A percentile compares a stretch with the other conserved stretches of the same genome.
These are phyloP conservation scores for Phytopythium oedochilum DNA, from an alignment of 352 stramenopile genomes.

Conservation along the genomic window DNA sequence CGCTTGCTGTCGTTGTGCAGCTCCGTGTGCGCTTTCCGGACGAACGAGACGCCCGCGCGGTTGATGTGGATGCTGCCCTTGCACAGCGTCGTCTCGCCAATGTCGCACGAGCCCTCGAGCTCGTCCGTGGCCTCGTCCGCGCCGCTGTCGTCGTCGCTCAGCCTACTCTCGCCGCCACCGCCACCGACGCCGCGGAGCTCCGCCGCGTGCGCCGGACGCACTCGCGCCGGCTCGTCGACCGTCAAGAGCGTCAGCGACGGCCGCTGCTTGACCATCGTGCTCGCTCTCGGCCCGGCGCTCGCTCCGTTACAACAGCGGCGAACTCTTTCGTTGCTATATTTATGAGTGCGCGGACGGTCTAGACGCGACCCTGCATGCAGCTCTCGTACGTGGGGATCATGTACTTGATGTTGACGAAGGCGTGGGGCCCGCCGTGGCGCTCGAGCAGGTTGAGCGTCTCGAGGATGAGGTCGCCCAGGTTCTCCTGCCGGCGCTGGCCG, in stretches of 20 bases:
- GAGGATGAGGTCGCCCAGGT: conserved; percentile 86
- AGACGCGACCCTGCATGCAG: conserved; percentile 34
- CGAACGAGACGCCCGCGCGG: conserved; percentile 53
- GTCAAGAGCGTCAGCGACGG: conserved; percentile 12
- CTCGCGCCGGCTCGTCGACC: conserved; percentile 11
- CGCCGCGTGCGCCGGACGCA: background rate
- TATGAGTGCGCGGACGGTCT: background rate
- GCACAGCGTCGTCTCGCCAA: conserved; percentile 65
- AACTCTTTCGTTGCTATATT: background rate
- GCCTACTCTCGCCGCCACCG: conserved; percentile 9
- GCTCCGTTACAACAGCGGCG: too few relatives aligned
- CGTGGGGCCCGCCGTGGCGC: conserved; percentile 73
- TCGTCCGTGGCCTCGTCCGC: conserved; percentile 29
- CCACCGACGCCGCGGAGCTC: background rate
- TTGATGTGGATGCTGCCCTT: conserved; percentile 70
- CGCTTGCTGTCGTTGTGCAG: conserved; percentile 6
- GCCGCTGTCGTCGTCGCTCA: conserved; percentile 5
- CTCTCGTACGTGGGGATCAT: conserved; percentile 96
- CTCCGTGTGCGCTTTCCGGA: conserved; percentile 5
- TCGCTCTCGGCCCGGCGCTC: too few relatives aligned
- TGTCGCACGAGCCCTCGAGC: conserved; percentile 65
- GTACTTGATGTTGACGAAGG: conserved; percentile 95
- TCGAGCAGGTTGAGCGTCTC: conserved; percentile 91
- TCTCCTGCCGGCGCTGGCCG: conserved; percentile 82
- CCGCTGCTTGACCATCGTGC: conserved; percentile 11